Evolutionary conservation across 2,329 filamentous ascomycete genomes (phyloP).

Genomic region (Knoxdaviesia proteae): DNA sequence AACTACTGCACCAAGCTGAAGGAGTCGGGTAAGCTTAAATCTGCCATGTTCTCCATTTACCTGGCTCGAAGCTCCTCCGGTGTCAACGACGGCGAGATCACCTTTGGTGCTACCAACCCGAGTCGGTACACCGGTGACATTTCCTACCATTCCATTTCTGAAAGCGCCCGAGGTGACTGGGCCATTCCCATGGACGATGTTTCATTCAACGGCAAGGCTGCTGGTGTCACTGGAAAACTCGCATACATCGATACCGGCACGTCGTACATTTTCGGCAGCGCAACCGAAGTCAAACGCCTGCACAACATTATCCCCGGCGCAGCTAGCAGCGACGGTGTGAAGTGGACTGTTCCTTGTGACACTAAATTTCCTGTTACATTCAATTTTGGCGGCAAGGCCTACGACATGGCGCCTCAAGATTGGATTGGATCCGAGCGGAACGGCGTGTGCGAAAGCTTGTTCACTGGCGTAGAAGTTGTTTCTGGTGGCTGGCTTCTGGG

Average conservation of each 20-base stretch:
- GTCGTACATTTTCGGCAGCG: slow-evolving; percentile 55
- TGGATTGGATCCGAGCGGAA: slow-evolving; percentile 35
- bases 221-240: slow-evolving; percentile 30
- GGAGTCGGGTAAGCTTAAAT: slow-evolving; percentile 29
- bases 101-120: slow-evolving; percentile 50
- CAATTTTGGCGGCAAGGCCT: slow-evolving; percentile 45
- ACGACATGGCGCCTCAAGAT: slow-evolving; percentile 46
- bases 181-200: slow-evolving; percentile 48
- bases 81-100: slow-evolving; percentile 52
- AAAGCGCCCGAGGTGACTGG: slow-evolving; percentile 41
- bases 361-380: slow-evolving; percentile 39
- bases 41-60: slow-evolving; percentile 51
- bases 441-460: slow-evolving; percentile 44
- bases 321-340: slow-evolving; percentile 31
- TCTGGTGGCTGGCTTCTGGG: slow-evolving; percentile 54
- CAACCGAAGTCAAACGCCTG: slow-evolving; percentile 41
- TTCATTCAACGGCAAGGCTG: slow-evolving; percentile 35
- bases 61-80: slow-evolving; percentile 47
- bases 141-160: slow-evolving; percentile 36
- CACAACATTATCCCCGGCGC: slow-evolving; percentile 48
- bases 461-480: slow-evolving; percentile 52
- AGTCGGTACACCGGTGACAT: slow-evolving; percentile 48
- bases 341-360: slow-evolving; percentile 55
- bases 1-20: slow-evolving; percentile 47
- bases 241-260: slow-evolving; percentile 76